phyloP scores from a whole-genome alignment of 2,329 filamentous ascomycete species.

The Diaporthe ampelina region DNA sequence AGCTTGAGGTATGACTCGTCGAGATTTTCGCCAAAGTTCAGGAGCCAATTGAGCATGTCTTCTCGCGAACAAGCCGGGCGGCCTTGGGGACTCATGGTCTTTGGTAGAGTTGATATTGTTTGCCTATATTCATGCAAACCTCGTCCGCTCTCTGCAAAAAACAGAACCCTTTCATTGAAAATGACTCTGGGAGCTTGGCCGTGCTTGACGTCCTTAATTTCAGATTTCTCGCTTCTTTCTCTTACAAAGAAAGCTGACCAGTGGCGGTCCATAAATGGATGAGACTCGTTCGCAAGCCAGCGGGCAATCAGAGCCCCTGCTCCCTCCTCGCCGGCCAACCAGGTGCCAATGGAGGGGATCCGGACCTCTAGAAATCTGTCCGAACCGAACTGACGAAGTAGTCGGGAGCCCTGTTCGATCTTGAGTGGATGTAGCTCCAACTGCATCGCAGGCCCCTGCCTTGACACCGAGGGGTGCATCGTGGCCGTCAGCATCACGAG shows the following conservation, averaged over 20 bases:
- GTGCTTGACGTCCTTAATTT: conserved; percentile 50
- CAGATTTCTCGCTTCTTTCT: conserved; percentile 54
- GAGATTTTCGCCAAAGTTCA: conserved; percentile 60
- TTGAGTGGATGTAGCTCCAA: conserved; percentile 64
- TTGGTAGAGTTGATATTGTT: background rate
- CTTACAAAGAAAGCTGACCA: conserved; percentile 65
- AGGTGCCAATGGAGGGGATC: conserved; percentile 57
- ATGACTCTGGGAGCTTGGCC: conserved; percentile 49
- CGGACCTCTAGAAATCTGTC: conserved; percentile 71
- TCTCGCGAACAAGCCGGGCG: conserved; percentile 22
- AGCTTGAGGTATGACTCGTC: conserved; percentile 66
- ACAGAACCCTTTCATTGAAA: conserved; percentile 59
- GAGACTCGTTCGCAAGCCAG: conserved; percentile 57
- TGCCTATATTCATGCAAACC: conserved; percentile 51
- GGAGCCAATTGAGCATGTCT: conserved; percentile 66
- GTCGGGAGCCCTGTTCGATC: conserved; percentile 64
- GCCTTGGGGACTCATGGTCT: conserved; percentile 49
- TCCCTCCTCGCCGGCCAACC: conserved; percentile 50
- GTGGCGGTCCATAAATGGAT: conserved; percentile 60
- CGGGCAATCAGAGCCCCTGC: conserved; percentile 52
- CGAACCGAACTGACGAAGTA: conserved; percentile 69
- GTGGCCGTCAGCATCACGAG: conserved; percentile 37
- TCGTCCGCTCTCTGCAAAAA: conserved; percentile 69
- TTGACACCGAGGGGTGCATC: conserved; percentile 30
- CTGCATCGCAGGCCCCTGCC: conserved; percentile 57